These are phyloP conservation scores for Candida sojae DNA, from an alignment of 1,139 yeast genomes.

Conservation along the genomic window DNA sequence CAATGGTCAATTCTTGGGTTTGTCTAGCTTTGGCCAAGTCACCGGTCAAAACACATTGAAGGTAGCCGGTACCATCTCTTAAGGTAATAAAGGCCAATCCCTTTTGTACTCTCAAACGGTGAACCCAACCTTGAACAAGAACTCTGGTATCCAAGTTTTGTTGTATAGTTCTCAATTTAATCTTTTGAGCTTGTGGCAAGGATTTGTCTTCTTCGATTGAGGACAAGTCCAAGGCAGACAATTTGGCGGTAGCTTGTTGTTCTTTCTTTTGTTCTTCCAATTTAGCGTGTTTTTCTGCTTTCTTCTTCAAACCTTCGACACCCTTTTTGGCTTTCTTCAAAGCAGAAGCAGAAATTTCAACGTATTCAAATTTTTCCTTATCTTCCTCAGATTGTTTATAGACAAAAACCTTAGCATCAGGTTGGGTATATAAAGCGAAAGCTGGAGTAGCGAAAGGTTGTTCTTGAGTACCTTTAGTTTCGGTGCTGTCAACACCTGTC, in stretches of 20 bases:
- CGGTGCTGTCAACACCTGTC: conserved; percentile 63
- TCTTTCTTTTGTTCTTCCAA: conserved; percentile 61
- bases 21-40: conserved; percentile 89
- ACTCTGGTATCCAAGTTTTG: conserved; percentile 65
- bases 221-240: conserved; percentile 76
- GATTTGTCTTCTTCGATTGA: conserved; percentile 70
- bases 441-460: conserved; percentile 83
- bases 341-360: conserved; percentile 88
- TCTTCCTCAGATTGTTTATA: conserved; percentile 63
- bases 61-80: conserved; percentile 92
- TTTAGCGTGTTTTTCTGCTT: conserved; percentile 77
- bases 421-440: conserved; percentile 63
- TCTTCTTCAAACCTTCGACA: conserved; percentile 87
- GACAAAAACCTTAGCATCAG: conserved; percentile 64
- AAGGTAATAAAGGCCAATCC: conserved; percentile 87
- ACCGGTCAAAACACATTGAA: conserved; percentile 87
- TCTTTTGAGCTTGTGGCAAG: conserved; percentile 66
- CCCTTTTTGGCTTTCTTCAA: conserved; percentile 96
- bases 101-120: conserved; percentile 89
- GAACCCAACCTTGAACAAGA: conserved; percentile 90
- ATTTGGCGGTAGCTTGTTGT: conserved; percentile 64
- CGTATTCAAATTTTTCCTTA: conserved; percentile 50
- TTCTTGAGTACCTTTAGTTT: conserved; percentile 60
- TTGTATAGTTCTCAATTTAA: conserved; percentile 62
- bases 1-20: conserved; percentile 83